Evolutionary conservation across 495 filamentous ascomycete species (phyloP), one percentile per base, ranked within the genome.

Genomic region (Neurospora sp.): DNA sequence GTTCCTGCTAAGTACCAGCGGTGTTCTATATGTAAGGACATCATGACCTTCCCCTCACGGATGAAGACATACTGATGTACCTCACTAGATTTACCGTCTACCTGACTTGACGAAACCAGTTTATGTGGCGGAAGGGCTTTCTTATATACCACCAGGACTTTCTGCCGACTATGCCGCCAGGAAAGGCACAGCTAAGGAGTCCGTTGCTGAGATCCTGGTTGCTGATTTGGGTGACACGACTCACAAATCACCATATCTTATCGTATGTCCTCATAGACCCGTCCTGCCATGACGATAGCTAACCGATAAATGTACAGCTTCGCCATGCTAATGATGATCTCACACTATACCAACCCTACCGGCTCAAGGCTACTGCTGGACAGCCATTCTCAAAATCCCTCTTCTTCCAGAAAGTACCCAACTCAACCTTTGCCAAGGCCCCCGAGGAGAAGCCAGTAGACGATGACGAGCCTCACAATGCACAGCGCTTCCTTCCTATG

Each of bases 341-440:
- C 5, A 89, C 90, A n/a, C 85, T 98, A 66, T 99, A 98, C 78
- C 89, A 93, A 78, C 93, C 94, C 0, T 94, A 91, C 79, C 84
- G 86, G 8, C 79, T 86, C 73, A 79, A 71, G 71, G 69, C 77
- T 39, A 70, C 76, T 74, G 71, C 80, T 37, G 73, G 73, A 11
- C 24, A 72, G 34, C 78, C 77, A 1, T 81, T 88, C 13, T 79
- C 81, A 15, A 79, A 86, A 54, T 83, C 81, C 8, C 81, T 98
- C 15, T 88, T 89, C 70, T 98, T 97, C 76, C 81, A 90, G 17
- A 97, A 96, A 76, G 83, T 94, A n/a, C 78, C 84, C 73, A 87
- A 94, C 84, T 81, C 86, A 72, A 82, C 86, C 72, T 77, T 91
- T 78, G 83, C 90, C 77, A 79, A 89, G 77, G 82, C 82, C 79